A percentile compares a stretch with the other conserved stretches of the same genome.
These are phyloP conservation scores for Kwoniella dejecticola DNA, from an alignment of 768 basidiomycete species.

Conservation along the genomic window DNA sequence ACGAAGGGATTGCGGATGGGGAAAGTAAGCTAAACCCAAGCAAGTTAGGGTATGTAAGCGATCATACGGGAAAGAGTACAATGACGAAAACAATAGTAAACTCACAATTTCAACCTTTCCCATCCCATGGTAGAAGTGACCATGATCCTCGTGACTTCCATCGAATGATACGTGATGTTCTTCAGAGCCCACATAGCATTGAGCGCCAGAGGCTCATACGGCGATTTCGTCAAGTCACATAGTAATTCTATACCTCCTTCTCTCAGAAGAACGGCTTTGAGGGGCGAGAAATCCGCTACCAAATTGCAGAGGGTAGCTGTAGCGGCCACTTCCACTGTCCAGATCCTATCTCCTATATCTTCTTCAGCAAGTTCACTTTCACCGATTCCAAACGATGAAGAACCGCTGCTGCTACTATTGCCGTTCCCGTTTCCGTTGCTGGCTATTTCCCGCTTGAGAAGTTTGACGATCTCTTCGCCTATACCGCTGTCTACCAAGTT, in stretches of 20 bases:
- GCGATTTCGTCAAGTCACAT: constrained; percentile 62
- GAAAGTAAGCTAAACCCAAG: no score
- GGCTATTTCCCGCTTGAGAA: constrained; percentile 58
- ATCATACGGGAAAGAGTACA: no score
- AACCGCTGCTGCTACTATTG: constrained; percentile 2
- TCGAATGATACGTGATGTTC: constrained; percentile 72
- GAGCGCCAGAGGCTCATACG: constrained; percentile 64
- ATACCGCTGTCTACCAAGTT: constrained; percentile 80
- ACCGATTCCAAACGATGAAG: constrained; percentile 52
- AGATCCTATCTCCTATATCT: constrained; percentile 63
- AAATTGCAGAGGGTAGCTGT: constrained; percentile 79
- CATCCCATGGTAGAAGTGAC: constrained; percentile 74
- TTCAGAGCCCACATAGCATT: constrained; percentile 86
- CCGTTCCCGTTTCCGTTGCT: constrained; percentile 15
- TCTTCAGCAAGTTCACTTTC: constrained; percentile 11
- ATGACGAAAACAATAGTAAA: no score
- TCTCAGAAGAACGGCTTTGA: constrained; percentile 70
- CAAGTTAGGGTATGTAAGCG: no score
- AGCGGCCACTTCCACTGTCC: constrained; percentile 70
- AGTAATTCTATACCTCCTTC: constrained; percentile 70
- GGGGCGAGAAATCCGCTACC: constrained; percentile 80
- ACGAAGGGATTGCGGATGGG: constrained; percentile 3
- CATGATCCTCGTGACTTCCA: constrained; percentile 63
- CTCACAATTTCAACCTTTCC: constrained; percentile 64
- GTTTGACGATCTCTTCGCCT: constrained; percentile 68